A percentile compares a stretch with the other conserved stretches of the same genome.
Evolutionary conservation across 306 rosid species (phyloP).

Genomic region (Acacia melanoxylon): DNA sequence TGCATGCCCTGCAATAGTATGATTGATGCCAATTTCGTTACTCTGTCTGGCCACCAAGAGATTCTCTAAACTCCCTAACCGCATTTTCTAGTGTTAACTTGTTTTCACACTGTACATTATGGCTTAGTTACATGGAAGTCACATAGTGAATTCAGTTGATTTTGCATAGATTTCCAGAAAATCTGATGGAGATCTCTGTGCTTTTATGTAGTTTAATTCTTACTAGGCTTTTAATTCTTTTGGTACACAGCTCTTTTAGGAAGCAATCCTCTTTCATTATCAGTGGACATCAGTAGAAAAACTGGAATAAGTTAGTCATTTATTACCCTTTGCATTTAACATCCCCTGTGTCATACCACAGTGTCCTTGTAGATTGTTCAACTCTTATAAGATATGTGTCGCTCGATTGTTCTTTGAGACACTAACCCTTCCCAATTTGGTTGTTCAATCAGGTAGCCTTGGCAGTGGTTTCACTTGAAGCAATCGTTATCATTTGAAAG

Average conservation of each 20-base stretch:
- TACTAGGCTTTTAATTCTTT: constrained; percentile 1
- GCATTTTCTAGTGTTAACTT: neutral
- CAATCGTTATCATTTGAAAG: constrained; percentile 25
- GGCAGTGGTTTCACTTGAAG: constrained; percentile 39
- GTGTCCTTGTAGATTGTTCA: constrained; percentile 17
- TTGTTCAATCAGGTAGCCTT: constrained; percentile 49
- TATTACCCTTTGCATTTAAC: constrained; percentile 1
- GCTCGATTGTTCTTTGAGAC: constrained; percentile 16
- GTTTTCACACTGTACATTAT: neutral
- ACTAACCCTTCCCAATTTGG: constrained; percentile 26
- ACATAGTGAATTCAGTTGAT: neutral
- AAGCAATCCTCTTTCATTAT: neutral
- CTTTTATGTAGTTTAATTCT: neutral
- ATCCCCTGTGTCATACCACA: neutral
- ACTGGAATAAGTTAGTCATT: neutral
- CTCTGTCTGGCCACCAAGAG: neutral
- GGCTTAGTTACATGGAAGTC: neutral
- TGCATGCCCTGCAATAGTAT: neutral
- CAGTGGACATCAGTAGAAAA: neutral
- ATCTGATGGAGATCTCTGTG: constrained; percentile 6
- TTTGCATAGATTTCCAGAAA: neutral
- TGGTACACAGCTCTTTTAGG: neutral
- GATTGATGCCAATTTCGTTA: neutral
- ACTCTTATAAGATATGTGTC: neutral
- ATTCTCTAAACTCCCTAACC: neutral